phyloP scores from a whole-genome alignment of 1,139 yeast genomes.

The Tardiomyces digboiensis region DNA sequence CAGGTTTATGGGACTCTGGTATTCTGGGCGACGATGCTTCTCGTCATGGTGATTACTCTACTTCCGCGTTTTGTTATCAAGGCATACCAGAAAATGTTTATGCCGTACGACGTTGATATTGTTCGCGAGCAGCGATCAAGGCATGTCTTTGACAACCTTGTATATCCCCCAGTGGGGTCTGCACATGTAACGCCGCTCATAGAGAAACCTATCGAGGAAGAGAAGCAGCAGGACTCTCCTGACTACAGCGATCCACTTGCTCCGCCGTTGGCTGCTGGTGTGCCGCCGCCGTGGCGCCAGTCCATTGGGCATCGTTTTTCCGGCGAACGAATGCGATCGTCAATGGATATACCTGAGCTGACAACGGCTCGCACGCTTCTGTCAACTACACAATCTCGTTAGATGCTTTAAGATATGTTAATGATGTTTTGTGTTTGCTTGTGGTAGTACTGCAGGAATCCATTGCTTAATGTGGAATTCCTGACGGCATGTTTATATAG shows the following conservation, averaged over 20 bases:
- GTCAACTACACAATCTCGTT: conserved; percentile 1
- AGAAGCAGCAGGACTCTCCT: conserved; percentile 14
- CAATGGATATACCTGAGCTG: conserved; percentile 11
- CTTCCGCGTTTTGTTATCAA: conserved; percentile 69
- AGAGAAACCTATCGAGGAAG: conserved; percentile 4
- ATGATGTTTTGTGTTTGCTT: no score
- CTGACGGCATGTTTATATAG: no score
- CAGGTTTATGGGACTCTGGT: conserved; percentile 62
- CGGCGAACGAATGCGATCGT: conserved; percentile 7
- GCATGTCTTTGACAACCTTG: conserved; percentile 10
- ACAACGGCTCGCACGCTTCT: conserved; percentile 10
- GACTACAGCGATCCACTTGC: conserved; percentile 3
- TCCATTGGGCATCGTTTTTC: not conserved
- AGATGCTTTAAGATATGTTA: no score
- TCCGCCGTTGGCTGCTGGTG: conserved; percentile 1
- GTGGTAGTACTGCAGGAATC: no score
- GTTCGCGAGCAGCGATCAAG: conserved; percentile 50
- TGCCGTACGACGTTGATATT: conserved; percentile 77
- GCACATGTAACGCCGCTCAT: conserved; percentile 6
- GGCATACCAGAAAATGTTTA: conserved; percentile 46
- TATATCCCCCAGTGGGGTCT: conserved; percentile 2
- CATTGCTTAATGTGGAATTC: no score
- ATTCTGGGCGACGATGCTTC: conserved; percentile 74
- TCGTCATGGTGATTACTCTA: conserved; percentile 64
- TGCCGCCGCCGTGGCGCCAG: conserved; percentile 1